These are phyloP conservation scores for Aspergillus novofumigatus DNA, from an alignment of 2,329 filamentous ascomycete genomes.

Conservation along the genomic window DNA sequence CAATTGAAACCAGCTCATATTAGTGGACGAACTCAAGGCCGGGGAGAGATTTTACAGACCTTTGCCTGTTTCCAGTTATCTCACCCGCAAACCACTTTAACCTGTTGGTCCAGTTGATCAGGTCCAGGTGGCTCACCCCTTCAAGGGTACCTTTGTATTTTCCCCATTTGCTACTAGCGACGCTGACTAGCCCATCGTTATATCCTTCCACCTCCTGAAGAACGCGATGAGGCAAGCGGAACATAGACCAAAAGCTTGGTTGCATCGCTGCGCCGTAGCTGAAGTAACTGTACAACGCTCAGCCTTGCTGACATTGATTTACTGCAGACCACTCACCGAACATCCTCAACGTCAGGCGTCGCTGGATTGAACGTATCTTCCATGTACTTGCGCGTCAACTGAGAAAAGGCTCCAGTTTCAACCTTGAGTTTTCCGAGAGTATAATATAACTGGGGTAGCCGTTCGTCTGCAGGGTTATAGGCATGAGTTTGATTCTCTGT, in stretches of 20 bases:
- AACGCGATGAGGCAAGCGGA: conserved; percentile 53
- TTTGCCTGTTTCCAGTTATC: conserved; percentile 52
- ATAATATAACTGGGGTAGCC: conserved; percentile 53
- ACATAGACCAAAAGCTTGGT: conserved; percentile 54
- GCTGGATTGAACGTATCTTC: conserved; percentile 55
- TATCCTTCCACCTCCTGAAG: conserved; percentile 52
- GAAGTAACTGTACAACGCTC: conserved; percentile 46
- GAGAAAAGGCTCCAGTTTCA: conserved; percentile 58
- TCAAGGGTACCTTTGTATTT: conserved; percentile 60
- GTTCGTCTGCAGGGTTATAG: conserved; percentile 43
- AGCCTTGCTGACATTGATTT: conserved; percentile 4
- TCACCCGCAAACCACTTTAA: conserved; percentile 56
- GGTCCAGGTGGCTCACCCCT: conserved; percentile 60
- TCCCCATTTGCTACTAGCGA: conserved; percentile 58
- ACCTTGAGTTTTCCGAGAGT: conserved; percentile 52
- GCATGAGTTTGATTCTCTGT: background rate
- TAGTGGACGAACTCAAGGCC: background rate
- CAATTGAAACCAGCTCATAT: conserved; percentile 11
- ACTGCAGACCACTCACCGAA: conserved; percentile 37
- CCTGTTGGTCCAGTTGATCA: conserved; percentile 65
- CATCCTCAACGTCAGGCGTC: conserved; percentile 52
- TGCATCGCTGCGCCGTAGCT: conserved; percentile 59
- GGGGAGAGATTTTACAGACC: conserved; percentile 33
- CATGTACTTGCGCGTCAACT: conserved; percentile 59
- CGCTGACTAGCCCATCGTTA: conserved; percentile 61